Base-by-base conservation (phyloP, 805 yeast genomes). In the Cephaloascus fragrans region DNA sequence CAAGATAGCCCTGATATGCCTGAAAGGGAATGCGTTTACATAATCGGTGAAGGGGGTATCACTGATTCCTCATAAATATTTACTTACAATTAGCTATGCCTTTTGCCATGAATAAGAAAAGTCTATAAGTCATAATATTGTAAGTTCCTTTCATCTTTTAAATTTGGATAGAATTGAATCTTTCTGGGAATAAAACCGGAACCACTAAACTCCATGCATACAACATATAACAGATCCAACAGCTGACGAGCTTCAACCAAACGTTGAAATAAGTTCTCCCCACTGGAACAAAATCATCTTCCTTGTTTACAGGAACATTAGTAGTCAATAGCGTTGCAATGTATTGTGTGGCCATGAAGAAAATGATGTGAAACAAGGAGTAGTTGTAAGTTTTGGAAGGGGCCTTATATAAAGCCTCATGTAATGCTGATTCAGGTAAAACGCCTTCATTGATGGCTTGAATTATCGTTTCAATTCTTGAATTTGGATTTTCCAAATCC, bases 391-490 rank as follows among this genome's bases (percentile, higher is more conserved):
- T 81, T 1, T 23, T 23, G 10, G 6, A 8, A 23, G 12, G 6
- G 12, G 28, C 10, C 6, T 6, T 12, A 8, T 23, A 12, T 23
- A 23, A 83, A 23, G 74, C 59, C 38, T 90, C 96, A 37, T 72
- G 71, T 23, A 93, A 68, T 0, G 97, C 98, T 47, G 95, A 81
- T 47, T 83, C 95, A 0, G 98, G 98, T 41, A 93, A 68, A 3
- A 95, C 79, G 0, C 99, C 99, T 51, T 85, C 94, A 41, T 84
- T 89, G n/a, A 93, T 96, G 0, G 98, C 98, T 52, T 88, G 93
- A 47, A 81, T 75, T 32, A 93, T 75, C 1, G 97, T 96, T 52
- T 85, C 88, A 44, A 80, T 71, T 45, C 98, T 70, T 81, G 28
- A 23, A 23, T 12, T 23, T 8, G 6, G 6, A 23, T 23, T 23